A percentile compares a stretch with the other conserved stretches of the same genome.
These are phyloP conservation scores for Penicillium coprophilum DNA, from an alignment of 495 filamentous ascomycete species.

Conservation along the genomic window DNA sequence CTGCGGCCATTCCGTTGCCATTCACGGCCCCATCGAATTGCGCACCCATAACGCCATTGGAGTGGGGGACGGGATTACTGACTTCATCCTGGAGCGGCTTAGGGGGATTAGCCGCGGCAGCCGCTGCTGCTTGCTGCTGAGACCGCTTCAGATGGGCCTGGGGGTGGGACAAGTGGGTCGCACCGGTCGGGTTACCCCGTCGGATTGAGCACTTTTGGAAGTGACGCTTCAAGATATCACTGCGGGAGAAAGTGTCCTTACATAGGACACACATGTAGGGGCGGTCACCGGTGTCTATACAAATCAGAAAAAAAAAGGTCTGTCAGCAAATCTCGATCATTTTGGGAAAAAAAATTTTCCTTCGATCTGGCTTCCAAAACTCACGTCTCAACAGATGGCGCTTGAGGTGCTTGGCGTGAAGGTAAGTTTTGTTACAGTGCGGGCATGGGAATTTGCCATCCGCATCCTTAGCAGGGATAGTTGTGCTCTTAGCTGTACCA, in stretches of 20 bases:
- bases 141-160: conserved; percentile 82
- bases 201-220: conserved; percentile 97
- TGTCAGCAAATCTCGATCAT: conserved; percentile 13
- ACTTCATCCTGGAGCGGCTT: conserved; percentile 52
- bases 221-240: conserved; percentile 96
- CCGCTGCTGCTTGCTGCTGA: conserved; percentile 47
- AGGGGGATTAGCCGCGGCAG: conserved; percentile 56
- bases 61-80: conserved; percentile 44
- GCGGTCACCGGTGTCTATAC: conserved; percentile 85
- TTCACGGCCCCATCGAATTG: conserved; percentile 49
- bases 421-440: conserved; percentile 95
- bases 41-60: conserved; percentile 47
- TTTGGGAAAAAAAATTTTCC: background rate
- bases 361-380: conserved; percentile 35
- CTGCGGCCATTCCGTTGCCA: conserved; percentile 43
- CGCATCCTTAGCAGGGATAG: conserved; percentile 86
- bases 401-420: conserved; percentile 97
- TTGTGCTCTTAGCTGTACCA: conserved; percentile 66
- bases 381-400: conserved; percentile 92
- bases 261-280: conserved; percentile 97
- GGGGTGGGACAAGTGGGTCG: conserved; percentile 87
- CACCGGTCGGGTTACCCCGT: conserved; percentile 89
- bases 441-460: conserved; percentile 97
- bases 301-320: conserved; percentile 19
- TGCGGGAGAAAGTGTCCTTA: conserved; percentile 97